Conservation (phyloP, 192 early-diverging fungal species). For the Mortierella claussenii region DNA sequence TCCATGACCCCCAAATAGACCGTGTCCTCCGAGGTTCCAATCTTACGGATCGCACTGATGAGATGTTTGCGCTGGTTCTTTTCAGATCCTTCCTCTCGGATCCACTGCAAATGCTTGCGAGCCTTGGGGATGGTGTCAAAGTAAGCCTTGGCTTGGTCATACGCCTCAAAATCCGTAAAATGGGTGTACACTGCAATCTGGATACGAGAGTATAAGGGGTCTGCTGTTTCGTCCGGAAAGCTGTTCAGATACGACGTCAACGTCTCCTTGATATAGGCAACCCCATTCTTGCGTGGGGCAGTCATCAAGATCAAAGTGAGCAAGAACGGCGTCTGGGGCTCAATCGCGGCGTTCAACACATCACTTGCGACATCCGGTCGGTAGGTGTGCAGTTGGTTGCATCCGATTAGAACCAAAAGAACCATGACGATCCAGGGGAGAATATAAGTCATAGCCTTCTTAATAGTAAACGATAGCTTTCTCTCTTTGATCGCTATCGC, state of each 20-base stretch:
- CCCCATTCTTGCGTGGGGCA: slow-evolving; percentile 57
- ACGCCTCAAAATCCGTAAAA: slow-evolving; percentile 57
- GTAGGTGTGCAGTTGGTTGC: slow-evolving; percentile 36
- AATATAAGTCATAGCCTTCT: slow-evolving; percentile 16
- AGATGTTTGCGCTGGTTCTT: slow-evolving; percentile 63
- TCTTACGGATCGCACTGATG: slow-evolving; percentile 54
- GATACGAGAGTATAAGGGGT: slow-evolving; percentile 56
- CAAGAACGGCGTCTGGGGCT: slow-evolving; percentile 41
- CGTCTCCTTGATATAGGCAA: slow-evolving; percentile 55
- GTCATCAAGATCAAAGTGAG: slow-evolving; percentile 63
- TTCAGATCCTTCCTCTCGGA: slow-evolving; percentile 56
- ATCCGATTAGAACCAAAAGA: slow-evolving; percentile 33
- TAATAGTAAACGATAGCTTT: slow-evolving; percentile 7
- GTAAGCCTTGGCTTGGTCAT: slow-evolving; percentile 38
- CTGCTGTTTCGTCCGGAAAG: slow-evolving; percentile 48
- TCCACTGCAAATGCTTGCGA: slow-evolving; percentile 57
- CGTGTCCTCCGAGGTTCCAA: slow-evolving; percentile 35
- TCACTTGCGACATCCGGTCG: slow-evolving; percentile 14
- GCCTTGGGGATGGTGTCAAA: slow-evolving; percentile 53
- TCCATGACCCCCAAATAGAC: slow-evolving; percentile 62
- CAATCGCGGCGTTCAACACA: slow-evolving; percentile 21
- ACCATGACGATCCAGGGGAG: slow-evolving; percentile 21
- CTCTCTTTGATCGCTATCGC: background rate
- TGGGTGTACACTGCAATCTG: slow-evolving; percentile 62
- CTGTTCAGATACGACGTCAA: slow-evolving; percentile 57